Percentiles rank a stretch among this genome's conserved stretches.
Evolutionary conservation across 169 alveolate genomes (phyloP).

Genomic region (Eimeria praecox): DNA sequence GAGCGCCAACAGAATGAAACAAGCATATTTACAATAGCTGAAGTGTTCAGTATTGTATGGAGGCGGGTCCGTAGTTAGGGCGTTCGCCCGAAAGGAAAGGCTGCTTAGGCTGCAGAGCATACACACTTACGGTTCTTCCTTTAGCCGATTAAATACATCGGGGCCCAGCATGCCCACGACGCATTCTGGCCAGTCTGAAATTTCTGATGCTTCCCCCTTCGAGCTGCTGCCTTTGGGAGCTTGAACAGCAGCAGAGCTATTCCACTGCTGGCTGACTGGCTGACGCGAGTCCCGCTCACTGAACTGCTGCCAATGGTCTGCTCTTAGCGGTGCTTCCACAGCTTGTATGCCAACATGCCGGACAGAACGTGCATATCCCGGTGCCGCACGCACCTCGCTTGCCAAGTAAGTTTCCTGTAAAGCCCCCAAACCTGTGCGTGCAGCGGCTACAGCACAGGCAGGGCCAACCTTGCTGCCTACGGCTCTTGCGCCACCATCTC

Average conservation of each 20-base stretch:
- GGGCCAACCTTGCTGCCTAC: neutral
- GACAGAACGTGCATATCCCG: neutral
- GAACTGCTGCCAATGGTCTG: neutral
- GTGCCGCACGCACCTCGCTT: neutral
- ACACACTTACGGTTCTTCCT: constrained; percentile 61
- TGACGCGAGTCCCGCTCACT: neutral
- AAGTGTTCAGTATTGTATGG: neutral
- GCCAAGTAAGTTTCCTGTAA: neutral
- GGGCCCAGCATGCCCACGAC: constrained; percentile 66
- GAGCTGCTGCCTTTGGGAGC: neutral
- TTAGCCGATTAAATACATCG: constrained; percentile 33
- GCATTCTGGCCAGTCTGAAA: constrained; percentile 47
- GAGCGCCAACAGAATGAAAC: neutral
- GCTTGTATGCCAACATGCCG: neutral
- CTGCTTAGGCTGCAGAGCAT: neutral
- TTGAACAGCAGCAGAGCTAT: neutral
- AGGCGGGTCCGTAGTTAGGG: neutral
- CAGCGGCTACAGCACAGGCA: neutral
- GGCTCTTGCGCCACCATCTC: neutral
- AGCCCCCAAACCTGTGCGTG: neutral
- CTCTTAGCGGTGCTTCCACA: neutral
- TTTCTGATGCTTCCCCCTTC: neutral
- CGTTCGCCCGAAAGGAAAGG: neutral
- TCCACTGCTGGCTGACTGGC: neutral
- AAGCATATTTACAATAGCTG: neutral